Evolutionary conservation across 257 asterid genomes (phyloP), one percentile per base, ranked within the genome.

Genomic region (Cinchona pubescens): DNA sequence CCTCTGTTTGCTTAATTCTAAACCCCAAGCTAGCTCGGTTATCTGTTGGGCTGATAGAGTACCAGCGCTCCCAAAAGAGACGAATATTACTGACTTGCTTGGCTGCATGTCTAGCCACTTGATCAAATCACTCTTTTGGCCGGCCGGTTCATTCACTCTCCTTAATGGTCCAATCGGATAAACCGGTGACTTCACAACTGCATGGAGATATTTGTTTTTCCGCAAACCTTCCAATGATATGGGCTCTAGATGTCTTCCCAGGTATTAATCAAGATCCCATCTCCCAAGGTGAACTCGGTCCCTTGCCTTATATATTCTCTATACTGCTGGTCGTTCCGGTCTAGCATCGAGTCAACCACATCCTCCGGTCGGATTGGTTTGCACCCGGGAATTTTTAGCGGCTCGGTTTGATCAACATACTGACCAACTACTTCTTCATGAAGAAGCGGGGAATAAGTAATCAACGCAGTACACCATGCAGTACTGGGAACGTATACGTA

Each of bases 51-150:
- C 73, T 1, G 91, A 80, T 1, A 90, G 70, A 62, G 82, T 62
- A 2, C 96, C 96, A 5, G 92, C 97, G 27, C 94, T 92, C 1
- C 97, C 96, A 34, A 92, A 90, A 5, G 90, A 87, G n/a, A 82
- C 86, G n/a, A 81, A 90, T 0, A 92, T 8, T 0, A 90, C 94
- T 3, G 91, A 85, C n/a, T 87, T 87, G 30, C 53, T 25, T 0
- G 88, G 89, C 65, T 92, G 97, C 77, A 64, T 78, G 79, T 90
- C 84, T 37, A 92, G 32, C 96, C 96, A 90, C 10, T 67, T 21
- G 3, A 67, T 16, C 55, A 78, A 48, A 27, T 83, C 80, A 0
- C 34, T 23, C 27, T 59, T n/a, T 48, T 5, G 34, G 5, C 58
- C 16, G 0, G 5, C 82, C 29, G 80, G 63, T 73, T 83, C 82